Percentiles rank a stretch among this genome's conserved stretches.
Conservation (phyloP, 805 yeast genomes). For the Lachancea lanzarotensis region DNA sequence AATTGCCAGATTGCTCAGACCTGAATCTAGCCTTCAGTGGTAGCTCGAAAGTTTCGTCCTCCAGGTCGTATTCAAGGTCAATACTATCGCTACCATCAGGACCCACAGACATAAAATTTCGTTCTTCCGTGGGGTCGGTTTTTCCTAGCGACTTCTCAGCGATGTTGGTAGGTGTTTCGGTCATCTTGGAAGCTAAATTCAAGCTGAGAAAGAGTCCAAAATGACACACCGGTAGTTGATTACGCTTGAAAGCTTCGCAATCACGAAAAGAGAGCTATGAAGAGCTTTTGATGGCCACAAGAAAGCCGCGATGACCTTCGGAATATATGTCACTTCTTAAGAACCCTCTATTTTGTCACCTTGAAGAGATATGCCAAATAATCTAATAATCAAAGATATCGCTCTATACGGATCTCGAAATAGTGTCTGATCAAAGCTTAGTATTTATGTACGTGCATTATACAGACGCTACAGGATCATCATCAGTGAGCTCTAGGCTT, state of each 20-base stretch:
- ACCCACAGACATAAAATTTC: background rate
- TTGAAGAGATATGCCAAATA: no score
- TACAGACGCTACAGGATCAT: background rate
- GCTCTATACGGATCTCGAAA: background rate
- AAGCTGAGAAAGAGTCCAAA: background rate
- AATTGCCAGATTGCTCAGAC: slow-evolving; percentile 15
- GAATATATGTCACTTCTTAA: background rate
- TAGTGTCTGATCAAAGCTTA: no score
- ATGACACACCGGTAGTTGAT: no score
- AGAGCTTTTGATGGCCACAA: no score
- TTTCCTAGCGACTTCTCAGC: background rate
- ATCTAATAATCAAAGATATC: no score
- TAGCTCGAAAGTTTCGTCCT: slow-evolving; percentile 17
- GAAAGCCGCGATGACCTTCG: background rate
- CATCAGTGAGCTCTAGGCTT: slow-evolving; percentile 31
- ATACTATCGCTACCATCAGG: background rate
- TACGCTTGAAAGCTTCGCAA: no score
- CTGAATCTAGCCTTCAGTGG: slow-evolving; percentile 19
- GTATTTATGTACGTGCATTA: background rate
- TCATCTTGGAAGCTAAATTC: background rate
- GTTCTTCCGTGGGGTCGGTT: background rate
- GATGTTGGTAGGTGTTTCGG: background rate
- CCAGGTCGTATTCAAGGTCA: slow-evolving; percentile 6
- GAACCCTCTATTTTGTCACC: no score
- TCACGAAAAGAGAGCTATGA: no score